These are phyloP conservation scores for Blastomyces parvus DNA, from an alignment of 2,329 filamentous ascomycete genomes.

Conservation along the genomic window DNA sequence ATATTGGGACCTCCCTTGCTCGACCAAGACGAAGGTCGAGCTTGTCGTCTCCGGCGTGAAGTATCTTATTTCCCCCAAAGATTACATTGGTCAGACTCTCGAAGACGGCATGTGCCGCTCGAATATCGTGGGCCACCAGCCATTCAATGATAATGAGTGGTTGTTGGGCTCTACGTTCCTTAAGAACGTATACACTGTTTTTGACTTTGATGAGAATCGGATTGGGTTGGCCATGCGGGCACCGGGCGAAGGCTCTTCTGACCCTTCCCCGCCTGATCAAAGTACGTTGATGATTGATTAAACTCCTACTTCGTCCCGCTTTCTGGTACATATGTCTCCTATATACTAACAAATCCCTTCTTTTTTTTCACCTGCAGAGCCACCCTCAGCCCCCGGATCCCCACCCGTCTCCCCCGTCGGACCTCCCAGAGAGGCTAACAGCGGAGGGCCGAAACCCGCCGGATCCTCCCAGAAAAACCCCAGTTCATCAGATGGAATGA, in stretches of 20 bases:
- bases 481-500: neutral
- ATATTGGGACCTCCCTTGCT: conserved; percentile 65
- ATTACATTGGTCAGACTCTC: conserved; percentile 51
- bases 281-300: neutral
- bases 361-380: neutral
- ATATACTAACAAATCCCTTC: neutral
- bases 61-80: conserved; percentile 58
- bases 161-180: conserved; percentile 77
- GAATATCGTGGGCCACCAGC: conserved; percentile 63
- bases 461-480: neutral
- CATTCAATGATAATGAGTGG: conserved; percentile 57
- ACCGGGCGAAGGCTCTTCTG: neutral
- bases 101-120: conserved; percentile 44
- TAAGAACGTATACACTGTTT: conserved; percentile 82
- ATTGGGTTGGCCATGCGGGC: conserved; percentile 23
- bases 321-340: neutral
- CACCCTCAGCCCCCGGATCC: neutral
- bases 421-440: neutral
- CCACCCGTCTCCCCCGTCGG: neutral
- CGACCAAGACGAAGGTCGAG: conserved; percentile 50
- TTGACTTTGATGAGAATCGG: conserved; percentile 56
- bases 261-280: neutral
- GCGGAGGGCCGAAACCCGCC: neutral
- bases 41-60: conserved; percentile 59
- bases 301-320: neutral